Conservation (phyloP, 176 grass and related monocot species). For the Leersia perrieri region DNA sequence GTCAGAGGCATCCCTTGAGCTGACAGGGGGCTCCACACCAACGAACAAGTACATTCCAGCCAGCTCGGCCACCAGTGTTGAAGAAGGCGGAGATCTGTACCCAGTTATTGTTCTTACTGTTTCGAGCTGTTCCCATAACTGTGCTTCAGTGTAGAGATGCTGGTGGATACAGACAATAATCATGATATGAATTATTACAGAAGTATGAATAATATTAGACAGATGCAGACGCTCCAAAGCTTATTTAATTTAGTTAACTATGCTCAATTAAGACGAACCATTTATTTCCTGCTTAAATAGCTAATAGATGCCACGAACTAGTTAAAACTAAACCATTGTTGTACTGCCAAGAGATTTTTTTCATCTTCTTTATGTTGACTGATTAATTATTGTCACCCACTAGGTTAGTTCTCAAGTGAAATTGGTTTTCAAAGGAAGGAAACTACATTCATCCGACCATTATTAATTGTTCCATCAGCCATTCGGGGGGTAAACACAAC, state of each 20-base stretch:
- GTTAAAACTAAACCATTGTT: not conserved
- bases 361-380: not conserved
- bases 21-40: constrained; percentile 27
- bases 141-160: constrained; percentile 33
- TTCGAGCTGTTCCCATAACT: constrained; percentile 35
- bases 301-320: not conserved
- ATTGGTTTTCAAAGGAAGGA: not conserved
- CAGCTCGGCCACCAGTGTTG: constrained; percentile 27
- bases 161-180: constrained; percentile 5
- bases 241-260: not conserved
- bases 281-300: not conserved
- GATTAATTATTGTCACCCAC: not conserved
- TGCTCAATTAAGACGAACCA: not conserved
- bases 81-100: not conserved
- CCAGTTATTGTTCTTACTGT: constrained; percentile 38
- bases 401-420: not conserved
- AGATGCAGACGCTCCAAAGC: not conserved
- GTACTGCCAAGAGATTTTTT: too few relatives aligned
- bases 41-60: constrained; percentile 28
- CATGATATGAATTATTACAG: not conserved
- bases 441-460: too few relatives aligned
- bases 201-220: not conserved
- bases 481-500: too few relatives aligned
- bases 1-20: not conserved
- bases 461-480: too few relatives aligned